Evolutionary conservation across 2,329 filamentous ascomycete genomes (phyloP).

Genomic region (Aspergillus arachidicola): DNA sequence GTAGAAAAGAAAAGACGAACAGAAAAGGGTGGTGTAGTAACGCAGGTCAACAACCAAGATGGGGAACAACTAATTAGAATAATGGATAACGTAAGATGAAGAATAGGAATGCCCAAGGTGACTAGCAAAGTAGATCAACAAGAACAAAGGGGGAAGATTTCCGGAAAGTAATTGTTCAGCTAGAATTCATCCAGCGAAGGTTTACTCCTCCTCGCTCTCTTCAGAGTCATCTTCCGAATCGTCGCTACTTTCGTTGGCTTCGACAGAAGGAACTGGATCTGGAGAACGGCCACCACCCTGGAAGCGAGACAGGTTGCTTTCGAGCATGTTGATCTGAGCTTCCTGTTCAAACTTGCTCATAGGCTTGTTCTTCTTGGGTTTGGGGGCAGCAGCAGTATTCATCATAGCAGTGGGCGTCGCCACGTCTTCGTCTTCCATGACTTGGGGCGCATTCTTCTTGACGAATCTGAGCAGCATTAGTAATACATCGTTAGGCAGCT

Average conservation of each 20-base stretch:
- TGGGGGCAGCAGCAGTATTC: constrained; percentile 40
- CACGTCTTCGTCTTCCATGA: constrained; percentile 46
- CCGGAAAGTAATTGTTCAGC: not conserved
- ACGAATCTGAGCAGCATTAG: constrained; percentile 50
- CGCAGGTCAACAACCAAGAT: constrained; percentile 5
- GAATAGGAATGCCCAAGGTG: constrained; percentile 9
- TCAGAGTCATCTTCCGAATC: constrained; percentile 52
- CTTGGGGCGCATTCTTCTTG: constrained; percentile 49
- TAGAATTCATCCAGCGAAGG: not conserved
- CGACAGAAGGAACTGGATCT: constrained; percentile 47
- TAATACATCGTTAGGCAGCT: constrained; percentile 51
- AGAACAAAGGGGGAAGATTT: constrained; percentile 1
- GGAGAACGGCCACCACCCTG: constrained; percentile 46
- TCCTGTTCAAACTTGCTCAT: constrained; percentile 56
- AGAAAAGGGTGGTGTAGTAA: not conserved
- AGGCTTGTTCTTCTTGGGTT: constrained; percentile 55
- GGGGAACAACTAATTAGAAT: not conserved
- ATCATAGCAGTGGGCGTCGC: constrained; percentile 33
- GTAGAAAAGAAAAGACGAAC: constrained; percentile 2
- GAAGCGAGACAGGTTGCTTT: constrained; percentile 50
- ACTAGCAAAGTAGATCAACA: not conserved
- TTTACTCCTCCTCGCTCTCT: constrained; percentile 54
- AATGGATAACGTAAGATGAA: not conserved
- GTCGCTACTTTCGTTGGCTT: constrained; percentile 48
- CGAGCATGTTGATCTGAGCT: constrained; percentile 52